A percentile compares a stretch with the other conserved stretches of the same genome.
Evolutionary conservation across 2,329 filamentous ascomycete species (phyloP).

Genomic region (Bipolaris oryzae): DNA sequence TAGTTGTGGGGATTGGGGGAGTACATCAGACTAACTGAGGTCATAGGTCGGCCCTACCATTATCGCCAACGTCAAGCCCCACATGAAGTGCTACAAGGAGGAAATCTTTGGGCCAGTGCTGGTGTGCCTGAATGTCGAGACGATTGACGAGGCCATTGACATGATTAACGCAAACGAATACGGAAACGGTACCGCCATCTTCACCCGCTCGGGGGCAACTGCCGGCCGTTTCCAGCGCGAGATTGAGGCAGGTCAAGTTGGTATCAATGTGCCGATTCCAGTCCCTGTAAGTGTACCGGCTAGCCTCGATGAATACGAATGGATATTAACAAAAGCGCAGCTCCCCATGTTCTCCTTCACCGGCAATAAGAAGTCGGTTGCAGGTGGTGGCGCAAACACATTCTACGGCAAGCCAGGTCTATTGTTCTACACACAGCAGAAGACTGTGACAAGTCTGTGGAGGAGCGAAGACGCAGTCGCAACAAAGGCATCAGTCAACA

Average conservation of each 20-base stretch:
- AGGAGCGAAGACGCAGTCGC: constrained; percentile 81
- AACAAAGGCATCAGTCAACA: constrained; percentile 83
- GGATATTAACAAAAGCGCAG: constrained; percentile 24
- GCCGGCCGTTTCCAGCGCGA: constrained; percentile 78
- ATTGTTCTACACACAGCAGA: constrained; percentile 94
- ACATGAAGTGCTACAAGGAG: constrained; percentile 84
- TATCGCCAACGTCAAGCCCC: constrained; percentile 77
- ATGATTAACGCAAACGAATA: constrained; percentile 87
- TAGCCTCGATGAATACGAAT: neutral
- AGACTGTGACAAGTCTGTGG: constrained; percentile 94
- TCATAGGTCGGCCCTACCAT: constrained; percentile 76
- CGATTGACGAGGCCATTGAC: constrained; percentile 78
- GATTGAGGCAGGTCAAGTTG: constrained; percentile 84
- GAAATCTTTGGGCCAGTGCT: constrained; percentile 88
- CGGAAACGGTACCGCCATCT: constrained; percentile 85
- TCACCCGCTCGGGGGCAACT: constrained; percentile 77
- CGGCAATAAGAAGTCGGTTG: constrained; percentile 82
- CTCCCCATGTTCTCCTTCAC: constrained; percentile 69
- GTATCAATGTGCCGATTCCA: constrained; percentile 82
- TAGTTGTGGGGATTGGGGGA: neutral
- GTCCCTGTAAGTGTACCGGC: constrained; percentile 51
- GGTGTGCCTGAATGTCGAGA: constrained; percentile 78
- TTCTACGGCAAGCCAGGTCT: constrained; percentile 95
- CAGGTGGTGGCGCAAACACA: constrained; percentile 87
- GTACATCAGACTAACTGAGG: constrained; percentile 21